phyloP scores from a whole-genome alignment of 75 land plant genomes.

The Chamaecyparis obtusa region DNA sequence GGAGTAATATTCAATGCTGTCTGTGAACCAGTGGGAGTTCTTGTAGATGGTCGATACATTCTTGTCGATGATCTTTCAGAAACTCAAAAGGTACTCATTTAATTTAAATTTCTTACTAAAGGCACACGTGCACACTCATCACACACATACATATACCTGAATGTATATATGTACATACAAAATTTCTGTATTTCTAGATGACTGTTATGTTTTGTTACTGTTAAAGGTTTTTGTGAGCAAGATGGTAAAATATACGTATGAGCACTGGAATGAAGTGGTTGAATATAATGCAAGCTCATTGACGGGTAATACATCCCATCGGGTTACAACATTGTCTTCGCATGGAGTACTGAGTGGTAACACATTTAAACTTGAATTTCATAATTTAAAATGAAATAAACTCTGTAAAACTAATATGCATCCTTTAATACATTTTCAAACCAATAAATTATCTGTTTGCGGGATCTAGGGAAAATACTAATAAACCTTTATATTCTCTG shows the following conservation, averaged over 20 bases:
- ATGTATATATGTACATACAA: too few species aligned
- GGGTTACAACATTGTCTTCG: conserved; percentile 9
- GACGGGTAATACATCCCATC: conserved; percentile 9
- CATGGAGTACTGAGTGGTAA: conserved; percentile 12
- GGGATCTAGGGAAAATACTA: conserved; percentile 6
- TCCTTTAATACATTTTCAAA: conserved; percentile 10
- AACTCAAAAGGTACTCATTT: conserved; percentile 38
- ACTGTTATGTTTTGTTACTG: neutral
- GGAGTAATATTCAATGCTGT: conserved; percentile 58
- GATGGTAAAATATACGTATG: conserved; percentile 46
- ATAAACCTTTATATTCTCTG: conserved; percentile 12
- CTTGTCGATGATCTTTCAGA: conserved; percentile 48
- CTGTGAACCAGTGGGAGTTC: conserved; percentile 42
- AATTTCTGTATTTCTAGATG: neutral
- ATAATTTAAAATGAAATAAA: conserved; percentile 11
- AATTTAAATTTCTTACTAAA: neutral
- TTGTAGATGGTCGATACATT: conserved; percentile 39
- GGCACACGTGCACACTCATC: too few species aligned
- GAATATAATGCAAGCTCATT: conserved; percentile 30
- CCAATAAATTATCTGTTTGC: conserved; percentile 19
- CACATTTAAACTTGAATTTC: conserved; percentile 16
- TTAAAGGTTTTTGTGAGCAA: conserved; percentile 41
- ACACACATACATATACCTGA: too few species aligned
- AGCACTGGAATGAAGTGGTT: conserved; percentile 40
- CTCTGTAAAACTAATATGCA: conserved; percentile 13